Evolutionary conservation across 2,329 filamentous ascomycete genomes (phyloP), one percentile per base, ranked within the genome.

Genomic region (Colletotrichum lini): DNA sequence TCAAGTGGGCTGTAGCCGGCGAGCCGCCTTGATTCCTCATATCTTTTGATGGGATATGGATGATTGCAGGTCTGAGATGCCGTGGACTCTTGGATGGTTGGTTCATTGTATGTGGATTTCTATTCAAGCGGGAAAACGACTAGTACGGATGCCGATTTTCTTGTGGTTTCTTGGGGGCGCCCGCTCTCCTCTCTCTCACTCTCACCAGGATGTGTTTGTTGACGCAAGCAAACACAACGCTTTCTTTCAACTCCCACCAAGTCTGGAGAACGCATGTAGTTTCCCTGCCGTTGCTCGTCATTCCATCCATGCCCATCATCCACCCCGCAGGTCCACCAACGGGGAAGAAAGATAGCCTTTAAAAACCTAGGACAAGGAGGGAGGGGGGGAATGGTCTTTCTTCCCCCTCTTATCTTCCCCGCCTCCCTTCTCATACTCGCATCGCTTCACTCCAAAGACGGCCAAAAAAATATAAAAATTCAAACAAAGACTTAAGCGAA

Each of bases 401-500:
- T 16, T 38, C 18, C 5, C 30, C 13, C 16, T 13, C 21, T 23
- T n/a, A 18, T 40, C 15, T 47, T n/a, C 5, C 15, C 15, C 44
- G 15, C 44, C 18, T 47, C 13, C n/a, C 38, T 44, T 23, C 35
- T 16, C 54, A 54, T 54, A 42, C 57, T 49, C 42, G 16, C 42
- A 21, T 47, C 42, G 23, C 15, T 5, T 38, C 42, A 38, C 18
- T 30, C n/a, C 10, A 10, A 9, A 10, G 40, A 35, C 23, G 18
- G 12, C 45, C 35, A 18, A 38, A 38, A 9, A 35, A 35, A 35
- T 9, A 38, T 10, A 2, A 12, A 10, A 38, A 3, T 30, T 30
- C 26, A 30, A 30, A 38, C 30, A 38, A 38, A 8, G 5, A 44
- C 12, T 73, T 80, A 84, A 42, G 82, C 82, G 78, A 84, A 83